Evolutionary conservation across 306 rosid genomes (phyloP).

Genomic region (Pterocarpus macrocarpus): DNA sequence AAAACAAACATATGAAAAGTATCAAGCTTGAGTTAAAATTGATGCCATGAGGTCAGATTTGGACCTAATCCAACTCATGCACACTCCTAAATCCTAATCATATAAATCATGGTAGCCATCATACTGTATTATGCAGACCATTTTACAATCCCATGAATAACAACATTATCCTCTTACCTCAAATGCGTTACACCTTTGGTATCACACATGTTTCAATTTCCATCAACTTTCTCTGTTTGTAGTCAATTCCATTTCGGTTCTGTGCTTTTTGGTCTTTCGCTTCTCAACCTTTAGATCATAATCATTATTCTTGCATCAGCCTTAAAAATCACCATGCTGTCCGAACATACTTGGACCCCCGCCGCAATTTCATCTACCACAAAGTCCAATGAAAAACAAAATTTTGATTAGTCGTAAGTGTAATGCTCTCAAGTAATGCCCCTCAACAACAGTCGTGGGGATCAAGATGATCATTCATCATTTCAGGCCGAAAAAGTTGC

Average conservation of each 20-base stretch:
- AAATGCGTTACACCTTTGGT: background rate
- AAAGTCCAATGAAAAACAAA: background rate
- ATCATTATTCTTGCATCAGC: conserved; percentile 11
- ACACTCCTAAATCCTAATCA: background rate
- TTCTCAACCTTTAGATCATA: background rate
- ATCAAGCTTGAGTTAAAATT: too few relatives aligned
- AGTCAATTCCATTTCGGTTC: background rate
- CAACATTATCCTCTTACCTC: background rate
- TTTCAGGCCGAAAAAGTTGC: conserved; percentile 16
- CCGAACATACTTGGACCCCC: background rate
- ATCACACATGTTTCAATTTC: background rate
- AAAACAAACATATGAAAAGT: too few relatives aligned
- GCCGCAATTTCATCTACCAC: background rate
- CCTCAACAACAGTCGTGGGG: background rate
- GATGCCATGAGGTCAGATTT: background rate
- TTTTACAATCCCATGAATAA: background rate
- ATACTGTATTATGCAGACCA: background rate
- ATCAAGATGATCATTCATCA: conserved; percentile 12
- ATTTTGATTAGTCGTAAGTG: background rate
- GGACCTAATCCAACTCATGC: background rate
- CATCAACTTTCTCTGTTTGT: background rate
- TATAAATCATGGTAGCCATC: background rate
- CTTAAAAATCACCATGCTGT: background rate
- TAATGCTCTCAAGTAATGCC: conserved; percentile 13
- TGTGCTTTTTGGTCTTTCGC: background rate